phyloP scores from a whole-genome alignment of 306 rosid species.

The Vigna radiata region DNA sequence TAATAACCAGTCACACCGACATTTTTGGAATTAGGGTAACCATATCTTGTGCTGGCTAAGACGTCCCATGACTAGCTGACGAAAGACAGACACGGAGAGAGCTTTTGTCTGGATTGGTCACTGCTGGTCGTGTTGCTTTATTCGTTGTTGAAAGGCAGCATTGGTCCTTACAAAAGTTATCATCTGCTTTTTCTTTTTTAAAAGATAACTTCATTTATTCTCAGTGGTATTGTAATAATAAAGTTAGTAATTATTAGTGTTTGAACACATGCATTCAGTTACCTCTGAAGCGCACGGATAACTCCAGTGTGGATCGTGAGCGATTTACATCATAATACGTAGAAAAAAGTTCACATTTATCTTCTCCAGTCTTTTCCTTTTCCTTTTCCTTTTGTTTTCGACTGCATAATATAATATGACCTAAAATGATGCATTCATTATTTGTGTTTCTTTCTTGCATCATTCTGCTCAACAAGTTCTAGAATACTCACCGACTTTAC shows the following conservation, averaged over 20 bases:
- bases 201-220: conserved; percentile 5
- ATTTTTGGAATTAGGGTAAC: conserved; percentile 1
- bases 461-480: conserved; percentile 12
- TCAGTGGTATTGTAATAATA: neutral
- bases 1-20: neutral
- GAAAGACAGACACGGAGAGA: conserved; percentile 7
- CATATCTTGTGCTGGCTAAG: neutral
- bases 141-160: conserved; percentile 15
- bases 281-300: neutral
- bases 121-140: conserved; percentile 22
- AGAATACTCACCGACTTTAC: conserved; percentile 6
- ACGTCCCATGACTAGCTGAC: neutral
- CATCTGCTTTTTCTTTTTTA: conserved; percentile 10
- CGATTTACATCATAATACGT: neutral
- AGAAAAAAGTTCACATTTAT: neutral
- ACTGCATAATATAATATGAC: neutral
- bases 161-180: conserved; percentile 20
- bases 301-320: neutral
- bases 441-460: neutral
- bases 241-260: conserved; percentile 14
- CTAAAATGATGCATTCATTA: neutral
- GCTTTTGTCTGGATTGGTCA: conserved; percentile 20
- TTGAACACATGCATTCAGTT: neutral
- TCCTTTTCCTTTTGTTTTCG: conserved; percentile 7
- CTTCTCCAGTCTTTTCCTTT: neutral